Evolutionary conservation across 345 rosid genomes (phyloP), one percentile per base, ranked within the genome.

Genomic region (Linum usitatissimum): DNA sequence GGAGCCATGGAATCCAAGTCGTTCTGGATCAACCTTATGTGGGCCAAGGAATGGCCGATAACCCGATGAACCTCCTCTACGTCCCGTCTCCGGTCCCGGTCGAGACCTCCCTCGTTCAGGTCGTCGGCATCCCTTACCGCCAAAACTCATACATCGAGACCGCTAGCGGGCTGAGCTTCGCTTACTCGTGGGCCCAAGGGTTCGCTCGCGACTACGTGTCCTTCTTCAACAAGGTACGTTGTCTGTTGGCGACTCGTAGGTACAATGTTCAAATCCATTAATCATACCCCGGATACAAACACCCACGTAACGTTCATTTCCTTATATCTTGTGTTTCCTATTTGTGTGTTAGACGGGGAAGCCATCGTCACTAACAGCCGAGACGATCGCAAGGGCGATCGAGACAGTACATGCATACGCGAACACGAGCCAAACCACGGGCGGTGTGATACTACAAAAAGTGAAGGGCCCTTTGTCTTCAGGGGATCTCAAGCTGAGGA

Each of bases 31-130:
- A 84, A 20, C 86, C 88, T 0, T 67, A 78, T 79, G 88, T 91
- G 18, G 97, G 97, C 3, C 83, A 81, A 66, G 96, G 87, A 12
- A 83, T 88, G 97, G 76, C 86, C 0, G 94, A 91, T 58, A 88
- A 83, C 63, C 91, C 96, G 0, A 79, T 81, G 89, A 88, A 88
- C 63, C 82, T 77, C n/a, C 62, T 88, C 18, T 58, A 71, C 31
- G 55, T 86, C 48, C 97, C 96, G 7, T 81, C 94, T 18, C 79
- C 84, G 48, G 19, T 30, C 0, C 88, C 85, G 0, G 87, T 88
- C 3, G 91, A 88, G 65, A 64, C 70, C 67, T 84, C 96, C 9
- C 79, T 84, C 30, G 58, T 81, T 55, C 83, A 82, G 66, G 84
- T 80, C 18, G 94, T 79, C 68, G 97, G 91, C 3, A 86, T 91